These are phyloP conservation scores for Dryas drummondii DNA, from an alignment of 306 rosid genomes.

Conservation along the genomic window DNA sequence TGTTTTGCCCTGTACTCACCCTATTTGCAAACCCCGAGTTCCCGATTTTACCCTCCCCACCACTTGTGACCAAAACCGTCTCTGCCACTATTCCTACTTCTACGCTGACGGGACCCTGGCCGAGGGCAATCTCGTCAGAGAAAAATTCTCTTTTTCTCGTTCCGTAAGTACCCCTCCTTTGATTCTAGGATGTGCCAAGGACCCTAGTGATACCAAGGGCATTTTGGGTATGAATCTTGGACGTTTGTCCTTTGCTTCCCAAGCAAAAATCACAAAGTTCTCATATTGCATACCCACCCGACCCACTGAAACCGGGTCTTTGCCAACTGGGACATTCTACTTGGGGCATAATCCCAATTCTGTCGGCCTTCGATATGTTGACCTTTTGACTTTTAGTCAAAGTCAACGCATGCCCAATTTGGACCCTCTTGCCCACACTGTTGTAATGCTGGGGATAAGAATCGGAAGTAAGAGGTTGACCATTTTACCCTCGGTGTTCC, in stretches of 20 bases:
- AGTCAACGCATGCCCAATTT: slow-evolving; percentile 81
- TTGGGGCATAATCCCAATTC: slow-evolving; percentile 75
- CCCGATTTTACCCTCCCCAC: slow-evolving; percentile 95
- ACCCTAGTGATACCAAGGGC: slow-evolving; percentile 57
- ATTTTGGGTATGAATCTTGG: slow-evolving; percentile 90
- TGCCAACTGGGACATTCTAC: slow-evolving; percentile 61
- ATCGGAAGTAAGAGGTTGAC: slow-evolving; percentile 41
- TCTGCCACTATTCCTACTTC: slow-evolving; percentile 92
- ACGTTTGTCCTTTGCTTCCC: slow-evolving; percentile 68
- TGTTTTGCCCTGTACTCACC: slow-evolving; percentile 67
- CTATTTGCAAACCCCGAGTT: slow-evolving; percentile 75
- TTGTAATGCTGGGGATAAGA: slow-evolving; percentile 61
- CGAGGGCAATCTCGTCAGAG: slow-evolving; percentile 91
- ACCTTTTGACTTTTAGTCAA: slow-evolving; percentile 42
- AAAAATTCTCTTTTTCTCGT: slow-evolving; percentile 54
- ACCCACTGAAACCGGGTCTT: slow-evolving; percentile 21
- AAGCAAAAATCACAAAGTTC: slow-evolving; percentile 64
- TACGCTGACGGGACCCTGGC: slow-evolving; percentile 89
- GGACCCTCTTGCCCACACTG: slow-evolving; percentile 70
- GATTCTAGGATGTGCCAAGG: slow-evolving; percentile 70
- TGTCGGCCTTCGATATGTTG: slow-evolving; percentile 36
- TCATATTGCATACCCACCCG: slow-evolving; percentile 72
- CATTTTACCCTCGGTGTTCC: slow-evolving; percentile 44
- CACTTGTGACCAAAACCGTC: slow-evolving; percentile 77
- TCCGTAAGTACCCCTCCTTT: slow-evolving; percentile 72